Conservation (phyloP, 2,329 filamentous ascomycete species). For the Pseudocercospora eumusae region DNA sequence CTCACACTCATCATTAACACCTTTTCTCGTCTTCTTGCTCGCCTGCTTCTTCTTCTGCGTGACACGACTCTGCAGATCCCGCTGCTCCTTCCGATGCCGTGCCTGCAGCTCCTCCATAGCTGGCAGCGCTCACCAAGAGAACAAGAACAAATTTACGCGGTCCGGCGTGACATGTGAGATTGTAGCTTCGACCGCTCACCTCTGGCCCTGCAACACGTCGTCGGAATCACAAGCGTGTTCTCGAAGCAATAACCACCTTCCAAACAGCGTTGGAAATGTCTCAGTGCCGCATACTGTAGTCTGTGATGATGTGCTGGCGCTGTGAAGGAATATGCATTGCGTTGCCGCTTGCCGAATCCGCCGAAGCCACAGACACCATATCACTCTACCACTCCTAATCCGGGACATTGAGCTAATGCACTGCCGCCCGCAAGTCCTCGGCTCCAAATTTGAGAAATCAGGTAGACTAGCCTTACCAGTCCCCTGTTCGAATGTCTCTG, state of each 20-base stretch:
- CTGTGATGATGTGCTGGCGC: neutral
- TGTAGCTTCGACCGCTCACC: neutral
- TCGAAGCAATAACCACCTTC: neutral
- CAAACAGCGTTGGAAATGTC: neutral
- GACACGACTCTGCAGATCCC: conserved; percentile 79
- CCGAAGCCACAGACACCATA: neutral
- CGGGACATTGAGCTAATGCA: neutral
- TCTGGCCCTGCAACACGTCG: neutral
- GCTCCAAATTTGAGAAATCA: neutral
- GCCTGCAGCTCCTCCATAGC: conserved; percentile 72
- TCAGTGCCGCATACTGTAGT: neutral
- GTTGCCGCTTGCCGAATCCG: neutral
- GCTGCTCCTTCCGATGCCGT: conserved; percentile 83
- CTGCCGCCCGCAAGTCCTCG: neutral
- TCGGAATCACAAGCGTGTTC: neutral
- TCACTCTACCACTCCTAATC: too few relatives aligned
- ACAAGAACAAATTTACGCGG: neutral
- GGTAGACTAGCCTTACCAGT: neutral
- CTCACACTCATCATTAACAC: conserved; percentile 64
- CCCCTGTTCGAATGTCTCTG: neutral
- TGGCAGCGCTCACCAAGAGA: neutral
- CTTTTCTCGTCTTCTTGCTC: conserved; percentile 72
- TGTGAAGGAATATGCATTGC: neutral
- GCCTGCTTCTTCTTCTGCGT: conserved; percentile 97
- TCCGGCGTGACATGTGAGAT: neutral